phyloP scores from a whole-genome alignment of 176 grass and related monocot species.

The Triticum timopheevii region DNA sequence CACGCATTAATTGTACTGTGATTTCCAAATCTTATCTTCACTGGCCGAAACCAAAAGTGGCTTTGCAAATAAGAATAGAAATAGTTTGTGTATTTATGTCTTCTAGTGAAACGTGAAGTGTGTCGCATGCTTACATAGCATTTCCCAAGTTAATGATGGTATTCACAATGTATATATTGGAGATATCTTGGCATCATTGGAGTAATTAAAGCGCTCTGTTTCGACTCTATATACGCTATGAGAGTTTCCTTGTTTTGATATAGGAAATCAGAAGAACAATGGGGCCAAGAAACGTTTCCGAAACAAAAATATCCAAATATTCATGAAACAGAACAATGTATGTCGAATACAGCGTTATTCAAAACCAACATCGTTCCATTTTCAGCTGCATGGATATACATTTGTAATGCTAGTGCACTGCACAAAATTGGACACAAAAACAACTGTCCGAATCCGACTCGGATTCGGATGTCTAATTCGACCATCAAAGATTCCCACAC shows the following conservation, averaged over 20 bases:
- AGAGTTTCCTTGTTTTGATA: not conserved
- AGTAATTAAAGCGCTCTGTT: not conserved
- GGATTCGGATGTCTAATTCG: not conserved
- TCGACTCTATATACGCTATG: not conserved
- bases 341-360: not conserved
- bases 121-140: not conserved
- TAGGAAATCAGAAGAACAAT: not conserved
- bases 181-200: not conserved
- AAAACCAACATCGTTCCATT: not conserved
- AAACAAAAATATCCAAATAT: not conserved
- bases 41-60: not conserved
- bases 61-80: not conserved
- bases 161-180: not conserved
- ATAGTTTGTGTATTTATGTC: not conserved
- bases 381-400: not conserved
- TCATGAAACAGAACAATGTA: not conserved
- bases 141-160: not conserved
- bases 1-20: not conserved
- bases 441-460: not conserved
- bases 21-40: not conserved
- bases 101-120: not conserved
- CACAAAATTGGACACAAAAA: not conserved
- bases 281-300: not conserved
- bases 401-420: not conserved
- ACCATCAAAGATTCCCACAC: not conserved